Base-by-base conservation (phyloP, 768 basidiomycete species). In the Boletus bicolor region DNA sequence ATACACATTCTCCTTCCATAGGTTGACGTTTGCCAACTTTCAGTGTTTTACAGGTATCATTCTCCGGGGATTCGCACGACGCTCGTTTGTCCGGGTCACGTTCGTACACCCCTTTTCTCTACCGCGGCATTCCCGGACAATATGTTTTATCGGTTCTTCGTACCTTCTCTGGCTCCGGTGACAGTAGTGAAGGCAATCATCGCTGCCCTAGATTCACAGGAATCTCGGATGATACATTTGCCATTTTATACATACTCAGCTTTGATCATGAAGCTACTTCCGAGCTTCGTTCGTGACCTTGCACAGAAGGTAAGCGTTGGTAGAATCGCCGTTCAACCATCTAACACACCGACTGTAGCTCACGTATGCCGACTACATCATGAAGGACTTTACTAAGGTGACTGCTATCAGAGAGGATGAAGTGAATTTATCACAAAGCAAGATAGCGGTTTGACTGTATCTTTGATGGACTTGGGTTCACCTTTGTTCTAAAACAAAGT, bases 41-140 rank as follows among this genome's bases (percentile, higher is more conserved):
- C 48, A 53, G 8, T 51, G 46, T 41, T 7, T 55, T 41, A 28
- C 58, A 86, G 87, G n/a, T 88, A 93, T 73, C 75, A 82, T 38
- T 78, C 84, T 32, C 89, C 89, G 1, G 70, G 76, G 42, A 84
- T 99, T 71, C 87, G 91, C n/a, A 96, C 93, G 10, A 94, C 93
- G 3, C 78, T 98, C 21, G 72, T 98, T 56, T 78, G 86, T 51
- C 87, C 96, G 0, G 91, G 91, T 2, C 88, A 91, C 68, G 77
- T 93, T 64, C 70, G 78, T 43, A 96, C 95, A 0, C 78, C 81
- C 2, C 79, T 98, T 66, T 98, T 98, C 74, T 79, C 84, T 15
- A 79, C 77, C 0, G 65, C 81, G 21, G 71, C 66, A 10, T 71
- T 85, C 41, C 84, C 89, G 5, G 64, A 70, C 35, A 77, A 73